Percentiles rank a stretch among this genome's conserved stretches.
Conservation (phyloP, 2,329 filamentous ascomycete species). For the Stachybotrys elegans region DNA sequence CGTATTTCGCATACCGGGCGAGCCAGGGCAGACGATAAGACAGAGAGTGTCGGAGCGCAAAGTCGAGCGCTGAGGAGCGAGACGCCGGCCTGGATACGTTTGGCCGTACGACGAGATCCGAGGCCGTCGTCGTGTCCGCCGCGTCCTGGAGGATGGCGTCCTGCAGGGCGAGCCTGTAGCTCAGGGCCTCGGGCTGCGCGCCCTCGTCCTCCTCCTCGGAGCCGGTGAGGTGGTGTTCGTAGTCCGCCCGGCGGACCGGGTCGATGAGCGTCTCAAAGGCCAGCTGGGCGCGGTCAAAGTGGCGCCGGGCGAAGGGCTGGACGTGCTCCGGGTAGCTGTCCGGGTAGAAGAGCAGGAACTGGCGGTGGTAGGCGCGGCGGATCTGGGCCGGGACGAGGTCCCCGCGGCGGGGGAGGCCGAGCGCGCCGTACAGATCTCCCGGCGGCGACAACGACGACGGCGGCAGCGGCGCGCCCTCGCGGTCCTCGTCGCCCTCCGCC, state of each 20-base stretch:
- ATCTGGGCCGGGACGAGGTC: slow-evolving; percentile 27
- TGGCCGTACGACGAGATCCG: slow-evolving; percentile 33
- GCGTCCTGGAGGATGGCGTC: slow-evolving; percentile 13
- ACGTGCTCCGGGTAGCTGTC: slow-evolving; percentile 34
- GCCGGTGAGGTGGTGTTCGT: slow-evolving; percentile 30
- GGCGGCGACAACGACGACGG: slow-evolving; percentile 9
- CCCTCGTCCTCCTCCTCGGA: slow-evolving; percentile 9
- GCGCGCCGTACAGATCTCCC: slow-evolving; percentile 37
- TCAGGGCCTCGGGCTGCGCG: slow-evolving; percentile 13
- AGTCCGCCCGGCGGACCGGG: slow-evolving; percentile 33
- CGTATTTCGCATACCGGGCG: no score
- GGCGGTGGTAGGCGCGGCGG: slow-evolving; percentile 37
- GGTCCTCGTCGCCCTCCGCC: slow-evolving; percentile 5
- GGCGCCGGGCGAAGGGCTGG: slow-evolving; percentile 31
- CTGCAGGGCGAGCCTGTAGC: slow-evolving; percentile 13
- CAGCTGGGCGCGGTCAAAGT: slow-evolving; percentile 34
- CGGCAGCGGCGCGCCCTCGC: not conserved
- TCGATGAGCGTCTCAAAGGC: slow-evolving; percentile 45
- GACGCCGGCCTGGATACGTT: slow-evolving; percentile 24
- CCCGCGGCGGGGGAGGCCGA: slow-evolving; percentile 34
- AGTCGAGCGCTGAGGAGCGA: no score
- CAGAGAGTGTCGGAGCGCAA: no score
- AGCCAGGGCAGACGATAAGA: no score
- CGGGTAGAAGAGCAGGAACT: slow-evolving; percentile 39
- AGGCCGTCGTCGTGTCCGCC: slow-evolving; percentile 20